Base-by-base conservation (phyloP, 192 early-diverging fungal genomes). In the Fimicolochytrium jonesii region DNA sequence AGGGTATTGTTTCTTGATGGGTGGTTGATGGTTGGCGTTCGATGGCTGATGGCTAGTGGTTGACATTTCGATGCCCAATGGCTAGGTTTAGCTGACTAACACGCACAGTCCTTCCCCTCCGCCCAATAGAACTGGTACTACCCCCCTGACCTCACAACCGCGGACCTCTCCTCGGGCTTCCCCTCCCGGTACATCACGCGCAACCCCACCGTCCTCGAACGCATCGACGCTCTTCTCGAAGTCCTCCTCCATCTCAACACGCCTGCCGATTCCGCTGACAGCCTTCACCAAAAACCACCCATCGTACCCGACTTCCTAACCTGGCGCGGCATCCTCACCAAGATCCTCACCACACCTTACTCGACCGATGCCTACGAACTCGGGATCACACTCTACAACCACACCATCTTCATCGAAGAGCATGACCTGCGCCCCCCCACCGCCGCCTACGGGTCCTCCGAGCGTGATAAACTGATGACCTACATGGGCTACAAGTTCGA, bases 401-500 rank as follows among this genome's bases (percentile, higher is more conserved):
- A 64, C 22, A 81, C 81, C 5, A 86, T 92, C n/a, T 95, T 87
- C 61, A 79, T 92, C 57, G 89, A 94, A 46, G 77, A 88, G 18
- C 71, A 73, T 33, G 51, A 64, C 23, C 58, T 48, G 42, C 56
- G 56, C 9, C n/a, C n/a, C n/a, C n/a, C n/a, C n/a, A 28, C 60
- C 75, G 33, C 80, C 78, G 22, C 51, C n/a, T 56, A 33, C 10
- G 77, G 77, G 29, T 37, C 53, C 13, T 67, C 72, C 6, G 81
- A 82, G 9, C 37, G 77, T 36, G 82, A 90, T 56, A 79, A 83
- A 44, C 63, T 87, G 28, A 82, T 91, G 84, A 85, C 71, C 34
- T 96, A 92, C 60, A 89, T 87, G 79, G 94, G 95, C 0, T 96
- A 98, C 74, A 82, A 80, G 56, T 96, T 95, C 65, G 95, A 98